phyloP scores from a whole-genome alignment of 2,329 filamentous ascomycete genomes.

The Trichoderma guizhouense region DNA sequence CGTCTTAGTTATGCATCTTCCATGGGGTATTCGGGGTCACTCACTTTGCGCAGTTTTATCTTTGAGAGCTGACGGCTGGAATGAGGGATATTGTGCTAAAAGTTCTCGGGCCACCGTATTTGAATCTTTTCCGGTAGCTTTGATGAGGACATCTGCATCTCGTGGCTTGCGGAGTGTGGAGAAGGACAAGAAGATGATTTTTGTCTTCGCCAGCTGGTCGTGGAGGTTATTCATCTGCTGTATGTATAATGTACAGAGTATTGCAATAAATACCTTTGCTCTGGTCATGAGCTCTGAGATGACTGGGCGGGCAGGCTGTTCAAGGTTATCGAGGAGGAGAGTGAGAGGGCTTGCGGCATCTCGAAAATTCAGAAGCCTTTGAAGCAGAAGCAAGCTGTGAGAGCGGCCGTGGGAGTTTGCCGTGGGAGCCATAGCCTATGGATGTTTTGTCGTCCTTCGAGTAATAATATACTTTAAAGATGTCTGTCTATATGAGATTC shows the following conservation, averaged over 20 bases:
- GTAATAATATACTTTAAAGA: accelerated
- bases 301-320: slow-evolving; percentile 72
- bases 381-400: slow-evolving; percentile 79
- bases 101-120: slow-evolving; percentile 59
- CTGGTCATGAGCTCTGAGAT: slow-evolving; percentile 70
- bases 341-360: slow-evolving; percentile 84
- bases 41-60: slow-evolving; percentile 43
- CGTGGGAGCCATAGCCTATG: slow-evolving; percentile 49
- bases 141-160: slow-evolving; percentile 65
- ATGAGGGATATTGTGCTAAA: slow-evolving; percentile 44
- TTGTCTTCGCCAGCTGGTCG: slow-evolving; percentile 57
- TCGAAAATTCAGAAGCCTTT: slow-evolving; percentile 74
- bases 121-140: slow-evolving; percentile 57
- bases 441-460: accelerated
- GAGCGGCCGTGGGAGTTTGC: slow-evolving; percentile 69
- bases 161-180: slow-evolving; percentile 64
- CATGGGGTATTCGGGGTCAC: slow-evolving; percentile 20
- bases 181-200: slow-evolving; percentile 75
- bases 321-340: slow-evolving; percentile 77
- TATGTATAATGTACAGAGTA: background rate
- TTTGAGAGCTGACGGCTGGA: slow-evolving; percentile 36
- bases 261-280: slow-evolving; percentile 58
- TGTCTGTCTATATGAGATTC: background rate
- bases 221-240: background rate
- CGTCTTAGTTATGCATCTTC: background rate